Conservation (phyloP, 2,329 filamentous ascomycete genomes). For the Aspergillus ibericus region DNA sequence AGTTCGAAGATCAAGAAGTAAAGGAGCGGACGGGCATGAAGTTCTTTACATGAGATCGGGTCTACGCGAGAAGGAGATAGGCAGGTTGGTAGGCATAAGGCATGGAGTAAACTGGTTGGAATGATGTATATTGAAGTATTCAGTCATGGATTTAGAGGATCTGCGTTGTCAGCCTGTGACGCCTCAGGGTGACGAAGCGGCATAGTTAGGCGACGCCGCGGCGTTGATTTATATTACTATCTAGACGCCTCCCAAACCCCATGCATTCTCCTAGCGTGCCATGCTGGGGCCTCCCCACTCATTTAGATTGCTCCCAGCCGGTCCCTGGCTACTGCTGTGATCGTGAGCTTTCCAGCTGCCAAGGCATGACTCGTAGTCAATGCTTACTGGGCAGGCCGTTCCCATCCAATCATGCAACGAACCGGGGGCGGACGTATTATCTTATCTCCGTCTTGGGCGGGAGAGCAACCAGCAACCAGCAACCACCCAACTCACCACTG, state of each 20-base stretch:
- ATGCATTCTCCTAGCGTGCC: no score
- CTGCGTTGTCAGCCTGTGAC: neutral
- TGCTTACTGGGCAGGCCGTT: neutral
- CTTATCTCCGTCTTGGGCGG: slow-evolving; percentile 28
- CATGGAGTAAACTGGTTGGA: slow-evolving; percentile 3
- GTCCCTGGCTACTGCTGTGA: neutral
- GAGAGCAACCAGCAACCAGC: neutral
- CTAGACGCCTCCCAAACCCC: no score
- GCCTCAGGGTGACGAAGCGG: neutral
- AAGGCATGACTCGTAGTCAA: neutral
- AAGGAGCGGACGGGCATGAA: slow-evolving; percentile 29
- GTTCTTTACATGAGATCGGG: slow-evolving; percentile 34
- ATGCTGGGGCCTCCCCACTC: no score
- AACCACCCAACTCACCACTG: neutral
- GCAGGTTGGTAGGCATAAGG: neutral
- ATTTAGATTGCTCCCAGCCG: no score
- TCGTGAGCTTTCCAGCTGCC: neutral
- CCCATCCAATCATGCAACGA: neutral
- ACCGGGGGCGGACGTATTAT: slow-evolving; percentile 25
- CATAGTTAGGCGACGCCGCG: neutral
- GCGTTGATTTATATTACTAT: neutral
- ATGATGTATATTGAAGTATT: slow-evolving; percentile 13
- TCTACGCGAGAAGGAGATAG: neutral
- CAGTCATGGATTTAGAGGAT: neutral
- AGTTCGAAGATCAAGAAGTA: slow-evolving; percentile 46